These are phyloP conservation scores for Aspergillus campestris DNA, from an alignment of 495 filamentous ascomycete species.

Conservation along the genomic window DNA sequence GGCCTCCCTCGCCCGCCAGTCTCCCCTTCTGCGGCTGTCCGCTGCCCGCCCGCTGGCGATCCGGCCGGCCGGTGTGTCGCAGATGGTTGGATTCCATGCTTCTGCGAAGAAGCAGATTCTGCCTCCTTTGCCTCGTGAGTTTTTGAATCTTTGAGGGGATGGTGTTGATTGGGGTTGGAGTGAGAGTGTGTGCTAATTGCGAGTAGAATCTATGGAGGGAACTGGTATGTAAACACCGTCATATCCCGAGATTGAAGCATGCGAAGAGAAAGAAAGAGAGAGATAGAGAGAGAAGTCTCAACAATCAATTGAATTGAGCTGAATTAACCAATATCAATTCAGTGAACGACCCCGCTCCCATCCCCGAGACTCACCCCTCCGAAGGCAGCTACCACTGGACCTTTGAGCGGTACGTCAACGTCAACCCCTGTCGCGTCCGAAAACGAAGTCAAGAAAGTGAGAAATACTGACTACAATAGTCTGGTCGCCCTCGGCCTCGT, in stretches of 20 bases:
- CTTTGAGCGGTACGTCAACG: conserved; percentile 66
- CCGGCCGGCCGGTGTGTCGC: conserved; percentile 30
- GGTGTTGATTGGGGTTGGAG: not conserved
- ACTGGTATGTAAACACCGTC: conserved; percentile 50
- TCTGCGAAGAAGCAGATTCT: conserved; percentile 59
- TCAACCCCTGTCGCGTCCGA: not conserved
- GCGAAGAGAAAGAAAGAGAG: not conserved
- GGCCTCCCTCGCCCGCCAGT: conserved; percentile 37
- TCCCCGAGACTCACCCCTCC: conserved; percentile 61
- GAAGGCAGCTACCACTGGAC: conserved; percentile 98
- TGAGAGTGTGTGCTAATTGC: conserved; percentile 17
- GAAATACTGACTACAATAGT: conserved; percentile 25
- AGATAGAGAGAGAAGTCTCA: not conserved
- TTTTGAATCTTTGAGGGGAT: not conserved
- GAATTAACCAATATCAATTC: conserved; percentile 15
- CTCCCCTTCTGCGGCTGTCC: conserved; percentile 30
- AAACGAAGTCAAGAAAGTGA: not conserved
- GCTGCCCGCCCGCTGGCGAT: conserved; percentile 29
- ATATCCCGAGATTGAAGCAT: not conserved
- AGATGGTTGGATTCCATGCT: conserved; percentile 63
- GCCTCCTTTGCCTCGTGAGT: conserved; percentile 60
- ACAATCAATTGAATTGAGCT: not conserved
- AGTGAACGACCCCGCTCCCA: conserved; percentile 81
- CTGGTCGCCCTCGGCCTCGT: conserved; percentile 68
- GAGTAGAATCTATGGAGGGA: conserved; percentile 65